Percentiles rank a stretch among this genome's conserved stretches.
phyloP scores from a whole-genome alignment of 78 protist genomes.

The Dictyostelium discoideum region DNA sequence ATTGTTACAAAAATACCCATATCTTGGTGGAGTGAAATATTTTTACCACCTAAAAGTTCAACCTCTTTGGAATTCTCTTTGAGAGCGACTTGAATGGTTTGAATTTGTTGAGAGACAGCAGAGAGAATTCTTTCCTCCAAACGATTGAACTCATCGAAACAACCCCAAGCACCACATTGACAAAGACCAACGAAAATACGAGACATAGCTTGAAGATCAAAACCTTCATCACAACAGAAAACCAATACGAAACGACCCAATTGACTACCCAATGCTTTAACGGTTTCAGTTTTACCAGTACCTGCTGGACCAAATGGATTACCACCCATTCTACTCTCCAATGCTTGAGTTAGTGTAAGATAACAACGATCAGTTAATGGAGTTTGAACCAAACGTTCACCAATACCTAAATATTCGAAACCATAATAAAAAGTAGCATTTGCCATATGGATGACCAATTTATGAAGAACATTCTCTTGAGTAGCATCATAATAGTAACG shows the following conservation, averaged over 20 bases:
- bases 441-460: slow-evolving; percentile 91
- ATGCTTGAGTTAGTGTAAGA: slow-evolving; percentile 95
- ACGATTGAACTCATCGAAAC: slow-evolving; percentile 99
- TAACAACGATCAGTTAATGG: slow-evolving; percentile 95
- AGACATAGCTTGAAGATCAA: slow-evolving; percentile 97
- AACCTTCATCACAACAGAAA: slow-evolving; percentile 99
- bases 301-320: slow-evolving; percentile 99
- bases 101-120: slow-evolving; percentile 99
- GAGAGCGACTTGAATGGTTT: slow-evolving; percentile 96
- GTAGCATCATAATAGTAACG: slow-evolving; percentile 90
- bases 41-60: slow-evolving; percentile 82
- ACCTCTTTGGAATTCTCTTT: slow-evolving; percentile 74
- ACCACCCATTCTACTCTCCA: slow-evolving; percentile 96
- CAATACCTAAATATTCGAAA: slow-evolving; percentile 98
- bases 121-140: slow-evolving; percentile 99
- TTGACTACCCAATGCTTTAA: slow-evolving; percentile 96
- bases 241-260: slow-evolving; percentile 95
- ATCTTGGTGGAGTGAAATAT: slow-evolving; percentile 73
- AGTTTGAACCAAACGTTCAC: slow-evolving; percentile 97
- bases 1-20: slow-evolving; percentile 99
- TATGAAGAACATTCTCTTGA: slow-evolving; percentile 40
- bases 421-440: slow-evolving; percentile 94
- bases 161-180: slow-evolving; percentile 99
- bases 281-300: slow-evolving; percentile 99
- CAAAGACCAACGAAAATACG: slow-evolving; percentile 99